Conservation (phyloP, 2,329 filamentous ascomycete genomes). For the Fusarium beomiforme region DNA sequence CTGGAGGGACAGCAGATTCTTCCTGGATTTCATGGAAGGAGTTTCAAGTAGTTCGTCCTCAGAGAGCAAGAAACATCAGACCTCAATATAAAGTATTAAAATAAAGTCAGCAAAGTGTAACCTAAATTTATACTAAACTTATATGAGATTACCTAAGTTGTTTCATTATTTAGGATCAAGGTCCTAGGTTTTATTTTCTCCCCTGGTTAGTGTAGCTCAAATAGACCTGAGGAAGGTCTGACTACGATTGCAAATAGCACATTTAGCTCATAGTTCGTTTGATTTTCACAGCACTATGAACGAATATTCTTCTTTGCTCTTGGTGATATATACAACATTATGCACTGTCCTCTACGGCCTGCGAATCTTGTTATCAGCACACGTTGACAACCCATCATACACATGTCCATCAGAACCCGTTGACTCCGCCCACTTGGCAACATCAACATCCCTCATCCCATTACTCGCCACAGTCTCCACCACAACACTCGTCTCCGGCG, state of each 20-base stretch:
- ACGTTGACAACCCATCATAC: not conserved
- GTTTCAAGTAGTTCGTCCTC: not conserved
- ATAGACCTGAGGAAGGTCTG: accelerated
- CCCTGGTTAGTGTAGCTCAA: no score
- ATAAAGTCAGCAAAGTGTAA: no score
- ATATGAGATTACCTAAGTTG: no score
- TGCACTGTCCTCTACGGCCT: not conserved
- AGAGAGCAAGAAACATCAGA: no score
- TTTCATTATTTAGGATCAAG: no score
- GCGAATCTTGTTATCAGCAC: not conserved
- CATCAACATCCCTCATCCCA: conserved; percentile 3
- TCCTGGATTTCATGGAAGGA: conserved; percentile 43
- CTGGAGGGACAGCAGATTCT: conserved; percentile 48
- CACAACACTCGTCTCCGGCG: not conserved
- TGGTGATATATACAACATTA: not conserved
- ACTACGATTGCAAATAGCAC: accelerated
- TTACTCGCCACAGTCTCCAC: not conserved
- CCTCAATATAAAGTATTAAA: no score
- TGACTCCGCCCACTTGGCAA: not conserved
- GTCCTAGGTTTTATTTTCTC: no score
- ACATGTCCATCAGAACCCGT: not conserved
- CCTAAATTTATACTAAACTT: no score
- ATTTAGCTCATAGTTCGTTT: accelerated
- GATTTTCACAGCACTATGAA: accelerated
- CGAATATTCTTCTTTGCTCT: accelerated